These are phyloP conservation scores for Malassezia sympodialis DNA, from an alignment of 1,284 basidiomycete species.

Conservation along the genomic window DNA sequence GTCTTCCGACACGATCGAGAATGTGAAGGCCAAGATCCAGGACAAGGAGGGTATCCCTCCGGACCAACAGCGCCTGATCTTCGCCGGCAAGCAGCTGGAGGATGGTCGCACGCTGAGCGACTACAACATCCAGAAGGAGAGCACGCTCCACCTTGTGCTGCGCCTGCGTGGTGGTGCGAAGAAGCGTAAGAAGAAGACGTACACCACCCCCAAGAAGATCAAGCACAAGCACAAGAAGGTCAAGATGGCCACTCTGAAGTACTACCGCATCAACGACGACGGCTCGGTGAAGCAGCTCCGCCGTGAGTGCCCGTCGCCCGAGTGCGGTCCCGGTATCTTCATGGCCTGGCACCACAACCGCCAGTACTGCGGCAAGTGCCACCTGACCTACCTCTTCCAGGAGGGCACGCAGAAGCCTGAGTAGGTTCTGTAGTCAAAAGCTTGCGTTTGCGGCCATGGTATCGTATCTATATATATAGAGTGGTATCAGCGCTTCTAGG, in stretches of 20 bases:
- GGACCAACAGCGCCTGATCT: conserved; percentile 95
- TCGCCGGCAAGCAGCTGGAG: conserved; percentile 88
- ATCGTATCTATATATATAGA: not conserved
- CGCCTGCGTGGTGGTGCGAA: conserved; percentile 85
- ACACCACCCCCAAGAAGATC: conserved; percentile 97
- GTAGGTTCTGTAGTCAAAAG: conserved; percentile 5
- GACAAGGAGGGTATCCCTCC: conserved; percentile 68
- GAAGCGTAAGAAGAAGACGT: conserved; percentile 99
- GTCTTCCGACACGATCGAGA: conserved; percentile 49
- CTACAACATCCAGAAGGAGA: conserved; percentile 71
- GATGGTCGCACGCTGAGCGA: conserved; percentile 51
- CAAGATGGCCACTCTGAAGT: conserved; percentile 97
- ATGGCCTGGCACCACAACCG: conserved; percentile 48
- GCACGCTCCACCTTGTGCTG: conserved; percentile 43
- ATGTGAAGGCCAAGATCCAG: conserved; percentile 52
- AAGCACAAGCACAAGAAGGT: conserved; percentile 99
- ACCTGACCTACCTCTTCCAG: conserved; percentile 48
- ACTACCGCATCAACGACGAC: conserved; percentile 98
- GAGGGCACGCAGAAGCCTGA: conserved; percentile 31
- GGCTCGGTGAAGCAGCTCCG: conserved; percentile 98
- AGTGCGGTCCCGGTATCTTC: conserved; percentile 47
- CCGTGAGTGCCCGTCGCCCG: conserved; percentile 70
- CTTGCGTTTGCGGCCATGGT: not conserved
- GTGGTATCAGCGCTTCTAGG: conserved; percentile 5
- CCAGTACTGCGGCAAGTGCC: conserved; percentile 49